A percentile compares a stretch with the other conserved stretches of the same genome.
Evolutionary conservation across 139 green algal genomes (phyloP).

Genomic region (Ettlia oleoabundans): DNA sequence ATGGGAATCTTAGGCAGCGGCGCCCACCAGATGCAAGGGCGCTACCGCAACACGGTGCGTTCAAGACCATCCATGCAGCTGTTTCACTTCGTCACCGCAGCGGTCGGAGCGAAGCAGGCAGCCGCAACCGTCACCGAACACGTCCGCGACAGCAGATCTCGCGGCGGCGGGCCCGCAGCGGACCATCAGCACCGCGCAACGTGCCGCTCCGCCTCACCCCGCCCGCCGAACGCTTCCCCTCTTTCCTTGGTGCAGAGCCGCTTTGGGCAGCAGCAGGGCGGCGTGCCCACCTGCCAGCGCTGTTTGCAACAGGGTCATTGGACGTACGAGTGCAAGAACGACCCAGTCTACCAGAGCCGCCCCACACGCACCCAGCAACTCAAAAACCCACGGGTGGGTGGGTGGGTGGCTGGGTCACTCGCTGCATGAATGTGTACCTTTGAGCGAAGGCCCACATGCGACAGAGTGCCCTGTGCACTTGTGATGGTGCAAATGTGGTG

Average conservation of each 20-base stretch:
- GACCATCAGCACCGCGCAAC: too few species aligned
- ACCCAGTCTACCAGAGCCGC: slow-evolving; percentile 63
- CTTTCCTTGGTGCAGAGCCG: neutral
- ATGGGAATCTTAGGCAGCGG: slow-evolving; percentile 20
- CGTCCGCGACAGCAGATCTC: neutral
- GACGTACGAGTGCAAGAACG: slow-evolving; percentile 82
- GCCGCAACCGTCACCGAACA: neutral
- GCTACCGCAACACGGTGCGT: neutral
- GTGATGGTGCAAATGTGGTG: too few species aligned
- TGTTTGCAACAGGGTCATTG: slow-evolving; percentile 71
- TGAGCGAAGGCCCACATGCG: too few species aligned
- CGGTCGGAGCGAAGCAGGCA: too few species aligned
- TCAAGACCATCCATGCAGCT: neutral
- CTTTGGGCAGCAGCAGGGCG: slow-evolving; percentile 8
- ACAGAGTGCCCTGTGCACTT: too few species aligned
- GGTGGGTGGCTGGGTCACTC: neutral
- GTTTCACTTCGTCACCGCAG: too few species aligned
- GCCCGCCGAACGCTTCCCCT: neutral
- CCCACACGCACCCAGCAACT: slow-evolving; percentile 78
- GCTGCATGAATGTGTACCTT: neutral
- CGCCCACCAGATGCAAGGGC: neutral
- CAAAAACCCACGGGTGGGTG: slow-evolving; percentile 65
- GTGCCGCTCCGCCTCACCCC: neutral
- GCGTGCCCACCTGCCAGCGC: slow-evolving; percentile 43
- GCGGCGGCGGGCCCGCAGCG: too few species aligned